Evolutionary conservation across 257 asterid genomes (phyloP).

Genomic region (Voacanga thouarsii): DNA sequence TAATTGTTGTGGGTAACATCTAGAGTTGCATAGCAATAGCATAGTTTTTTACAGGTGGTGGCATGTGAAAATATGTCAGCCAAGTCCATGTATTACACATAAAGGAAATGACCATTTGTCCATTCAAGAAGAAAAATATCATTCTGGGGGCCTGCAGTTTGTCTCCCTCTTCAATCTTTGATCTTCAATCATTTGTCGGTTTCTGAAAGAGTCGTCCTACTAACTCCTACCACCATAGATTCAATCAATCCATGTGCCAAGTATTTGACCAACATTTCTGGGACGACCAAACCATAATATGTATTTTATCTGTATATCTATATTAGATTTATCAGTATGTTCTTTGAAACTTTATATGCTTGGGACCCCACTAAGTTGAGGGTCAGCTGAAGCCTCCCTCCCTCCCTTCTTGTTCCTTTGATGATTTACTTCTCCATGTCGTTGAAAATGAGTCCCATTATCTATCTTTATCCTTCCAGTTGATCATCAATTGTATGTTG

Average conservation of each 20-base stretch:
- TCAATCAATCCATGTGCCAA: neutral
- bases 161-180: neutral
- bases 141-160: too few relatives aligned
- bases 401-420: neutral
- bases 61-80: too few relatives aligned
- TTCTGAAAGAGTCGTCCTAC: conserved; percentile 1
- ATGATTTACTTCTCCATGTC: conserved; percentile 6
- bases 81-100: neutral
- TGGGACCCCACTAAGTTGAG: conserved; percentile 8
- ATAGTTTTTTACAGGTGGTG: too few relatives aligned
- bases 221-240: neutral
- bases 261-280: conserved; percentile 4
- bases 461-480: neutral
- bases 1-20: too few relatives aligned
- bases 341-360: neutral
- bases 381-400: neutral
- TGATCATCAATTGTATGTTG: neutral
- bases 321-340: neutral
- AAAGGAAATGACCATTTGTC: conserved; percentile 5
- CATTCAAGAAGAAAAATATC: neutral
- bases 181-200: neutral
- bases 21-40: too few relatives aligned
- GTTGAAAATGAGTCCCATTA: neutral
- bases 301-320: neutral
- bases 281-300: neutral